Evolutionary conservation across 768 basidiomycete genomes (phyloP).

Genomic region (Tulasnella sp.): DNA sequence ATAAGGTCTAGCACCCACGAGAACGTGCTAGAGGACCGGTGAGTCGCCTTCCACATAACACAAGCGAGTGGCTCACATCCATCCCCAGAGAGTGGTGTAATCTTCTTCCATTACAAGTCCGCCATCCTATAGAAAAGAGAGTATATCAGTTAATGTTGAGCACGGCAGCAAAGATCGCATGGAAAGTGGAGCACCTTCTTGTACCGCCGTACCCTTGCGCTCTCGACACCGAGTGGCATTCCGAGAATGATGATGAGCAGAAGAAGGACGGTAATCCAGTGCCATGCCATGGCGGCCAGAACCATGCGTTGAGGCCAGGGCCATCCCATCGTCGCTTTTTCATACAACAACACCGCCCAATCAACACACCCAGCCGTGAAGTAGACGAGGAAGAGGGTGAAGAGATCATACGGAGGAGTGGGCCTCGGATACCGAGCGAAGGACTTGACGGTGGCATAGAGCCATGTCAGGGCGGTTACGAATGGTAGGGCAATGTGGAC

Average conservation of each 20-base stretch:
- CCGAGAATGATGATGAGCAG: slow-evolving; percentile 50
- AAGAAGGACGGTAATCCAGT: slow-evolving; percentile 46
- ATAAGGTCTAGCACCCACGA: slow-evolving; percentile 14
- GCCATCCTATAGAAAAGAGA: neutral
- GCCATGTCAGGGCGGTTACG: slow-evolving; percentile 56
- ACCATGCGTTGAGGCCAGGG: slow-evolving; percentile 43
- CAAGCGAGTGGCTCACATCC: slow-evolving; percentile 28
- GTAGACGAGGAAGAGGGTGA: slow-evolving; percentile 54
- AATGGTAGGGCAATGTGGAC: slow-evolving; percentile 37
- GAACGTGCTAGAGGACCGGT: neutral
- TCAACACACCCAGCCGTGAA: slow-evolving; percentile 48
- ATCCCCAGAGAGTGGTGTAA: slow-evolving; percentile 58
- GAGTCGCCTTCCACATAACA: neutral
- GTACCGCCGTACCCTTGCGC: slow-evolving; percentile 46
- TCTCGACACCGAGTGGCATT: slow-evolving; percentile 70
- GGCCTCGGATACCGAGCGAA: slow-evolving; percentile 47
- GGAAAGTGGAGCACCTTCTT: slow-evolving; percentile 56
- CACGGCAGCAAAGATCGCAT: neutral
- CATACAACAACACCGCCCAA: slow-evolving; percentile 55
- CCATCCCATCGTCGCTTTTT: slow-evolving; percentile 45
- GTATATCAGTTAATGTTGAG: too few species aligned
- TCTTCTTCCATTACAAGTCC: slow-evolving; percentile 61
- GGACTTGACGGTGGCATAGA: slow-evolving; percentile 43
- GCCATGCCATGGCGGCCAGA: slow-evolving; percentile 39
- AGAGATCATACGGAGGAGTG: slow-evolving; percentile 62